Evolutionary conservation across 306 rosid species (phyloP).

Genomic region (Sesbania bispinosa): DNA sequence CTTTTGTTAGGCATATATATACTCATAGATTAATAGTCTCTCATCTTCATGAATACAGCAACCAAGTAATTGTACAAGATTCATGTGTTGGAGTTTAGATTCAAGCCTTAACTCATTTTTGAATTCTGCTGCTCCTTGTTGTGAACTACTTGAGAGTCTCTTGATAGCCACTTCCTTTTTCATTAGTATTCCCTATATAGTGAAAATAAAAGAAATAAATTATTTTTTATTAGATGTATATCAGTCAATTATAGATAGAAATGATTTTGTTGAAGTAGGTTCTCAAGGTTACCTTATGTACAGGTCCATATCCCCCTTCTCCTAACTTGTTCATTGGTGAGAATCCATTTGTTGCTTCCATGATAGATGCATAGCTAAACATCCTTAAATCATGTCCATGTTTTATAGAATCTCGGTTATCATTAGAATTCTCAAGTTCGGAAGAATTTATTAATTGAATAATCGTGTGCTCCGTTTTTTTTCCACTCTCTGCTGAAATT

Average conservation of each 20-base stretch:
- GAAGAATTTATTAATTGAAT: too few relatives aligned
- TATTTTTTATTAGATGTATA: too few relatives aligned
- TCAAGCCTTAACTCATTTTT: slow-evolving; percentile 9
- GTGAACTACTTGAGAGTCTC: slow-evolving; percentile 2
- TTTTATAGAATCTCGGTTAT: too few relatives aligned
- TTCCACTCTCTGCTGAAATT: too few relatives aligned
- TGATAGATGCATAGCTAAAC: slow-evolving; percentile 11
- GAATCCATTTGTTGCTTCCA: slow-evolving; percentile 28
- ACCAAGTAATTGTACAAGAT: slow-evolving; percentile 21
- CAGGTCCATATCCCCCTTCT: slow-evolving; percentile 37
- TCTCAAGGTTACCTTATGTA: too few relatives aligned
- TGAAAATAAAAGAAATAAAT: too few relatives aligned
- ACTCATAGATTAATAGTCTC: too few relatives aligned
- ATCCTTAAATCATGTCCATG: not conserved
- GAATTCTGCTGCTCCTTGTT: slow-evolving; percentile 21
- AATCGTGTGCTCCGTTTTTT: too few relatives aligned
- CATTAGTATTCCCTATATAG: too few relatives aligned
- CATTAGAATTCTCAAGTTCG: too few relatives aligned
- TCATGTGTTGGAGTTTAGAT: slow-evolving; percentile 16
- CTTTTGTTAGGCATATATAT: too few relatives aligned
- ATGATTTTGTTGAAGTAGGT: not conserved
- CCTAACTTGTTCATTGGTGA: slow-evolving; percentile 17
- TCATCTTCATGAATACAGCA: not conserved
- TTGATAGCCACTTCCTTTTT: slow-evolving; percentile 18
- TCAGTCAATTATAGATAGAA: slow-evolving; percentile 4